Base-by-base conservation (phyloP, 257 asterid genomes). In the Verbena officinalis region DNA sequence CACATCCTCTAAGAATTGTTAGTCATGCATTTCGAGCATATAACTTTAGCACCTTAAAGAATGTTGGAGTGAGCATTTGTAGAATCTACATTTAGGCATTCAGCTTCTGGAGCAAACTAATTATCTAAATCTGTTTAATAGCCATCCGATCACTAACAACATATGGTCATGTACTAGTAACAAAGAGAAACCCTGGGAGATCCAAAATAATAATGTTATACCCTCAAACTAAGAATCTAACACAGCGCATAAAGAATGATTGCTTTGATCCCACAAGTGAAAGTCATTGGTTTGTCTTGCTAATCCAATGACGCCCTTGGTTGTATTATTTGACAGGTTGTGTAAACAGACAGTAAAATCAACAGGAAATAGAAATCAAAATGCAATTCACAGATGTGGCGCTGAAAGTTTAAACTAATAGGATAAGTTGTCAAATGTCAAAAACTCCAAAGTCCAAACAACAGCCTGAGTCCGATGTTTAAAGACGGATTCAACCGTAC, bases 251-350 rank as follows among this genome's bases (percentile, higher is more conserved):
- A 36, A 24, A n/a, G 27, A 16, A 20, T 9, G 9, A 42, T 27
- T 22, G 19, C 24, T 22, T n/a, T 22, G 50, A 59, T 59, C 54
- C 20, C 65, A 44, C 14, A 61, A 44, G 27, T 24, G 23, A 59
- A 61, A 44, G 43, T 24, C 53, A 59, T 4, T 5, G 8, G 14
- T 34, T 21, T 21, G 22, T 50, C 19, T 4, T 13, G 24, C 40
- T 51, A 52, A 38, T 30, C n/a, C 15, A 14, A 57, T 17, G 21
- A 34, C 15, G 34, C 31, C 3, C 7, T 15, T 10, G 3, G 20
- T 54, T 16, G 39, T 27, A 27, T 27, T 27, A 27, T 2, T 27
- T 27, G 5, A 27, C 33, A 27, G 33, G 33, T 27, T 27, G 33
- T 2, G 4, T 27, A 2, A 27, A 27, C 33, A 27, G 5, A 27